Percentiles rank a stretch among this genome's conserved stretches.
These are phyloP conservation scores for Populus hybrid DNA, from an alignment of 441 rosid species.

Conservation along the genomic window DNA sequence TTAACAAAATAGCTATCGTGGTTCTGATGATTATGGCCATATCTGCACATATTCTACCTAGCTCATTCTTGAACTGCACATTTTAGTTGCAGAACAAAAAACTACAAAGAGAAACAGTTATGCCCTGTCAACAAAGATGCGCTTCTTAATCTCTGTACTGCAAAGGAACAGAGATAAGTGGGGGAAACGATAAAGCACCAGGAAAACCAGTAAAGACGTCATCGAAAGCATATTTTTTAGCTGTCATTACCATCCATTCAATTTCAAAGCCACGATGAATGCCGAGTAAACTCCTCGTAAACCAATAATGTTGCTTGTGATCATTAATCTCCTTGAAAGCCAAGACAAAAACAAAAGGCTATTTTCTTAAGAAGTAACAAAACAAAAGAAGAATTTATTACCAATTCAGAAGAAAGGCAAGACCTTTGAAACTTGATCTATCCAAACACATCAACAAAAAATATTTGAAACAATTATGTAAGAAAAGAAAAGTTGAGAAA, in stretches of 20 bases:
- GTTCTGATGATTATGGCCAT: no score
- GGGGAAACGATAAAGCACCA: neutral
- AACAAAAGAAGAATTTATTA: neutral
- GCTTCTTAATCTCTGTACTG: neutral
- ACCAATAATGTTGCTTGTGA: neutral
- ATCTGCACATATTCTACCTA: no score
- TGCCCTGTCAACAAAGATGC: neutral
- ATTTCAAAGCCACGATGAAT: neutral
- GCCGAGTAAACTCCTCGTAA: neutral
- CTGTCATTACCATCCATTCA: slow-evolving; percentile 1
- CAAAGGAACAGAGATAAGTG: neutral
- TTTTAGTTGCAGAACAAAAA: no score
- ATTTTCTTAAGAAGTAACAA: neutral
- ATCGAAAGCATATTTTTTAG: neutral
- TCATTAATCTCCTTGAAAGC: neutral
- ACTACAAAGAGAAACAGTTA: no score
- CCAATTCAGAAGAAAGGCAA: neutral
- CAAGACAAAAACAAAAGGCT: neutral
- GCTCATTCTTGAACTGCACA: no score
- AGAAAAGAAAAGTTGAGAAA: neutral
- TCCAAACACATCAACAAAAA: neutral
- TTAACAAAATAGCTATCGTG: no score
- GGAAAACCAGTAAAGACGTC: neutral
- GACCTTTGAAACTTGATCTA: neutral
- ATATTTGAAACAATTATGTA: neutral